Evolutionary conservation across 805 yeast species (phyloP).

Genomic region (Wickerhamiella lipophila): DNA sequence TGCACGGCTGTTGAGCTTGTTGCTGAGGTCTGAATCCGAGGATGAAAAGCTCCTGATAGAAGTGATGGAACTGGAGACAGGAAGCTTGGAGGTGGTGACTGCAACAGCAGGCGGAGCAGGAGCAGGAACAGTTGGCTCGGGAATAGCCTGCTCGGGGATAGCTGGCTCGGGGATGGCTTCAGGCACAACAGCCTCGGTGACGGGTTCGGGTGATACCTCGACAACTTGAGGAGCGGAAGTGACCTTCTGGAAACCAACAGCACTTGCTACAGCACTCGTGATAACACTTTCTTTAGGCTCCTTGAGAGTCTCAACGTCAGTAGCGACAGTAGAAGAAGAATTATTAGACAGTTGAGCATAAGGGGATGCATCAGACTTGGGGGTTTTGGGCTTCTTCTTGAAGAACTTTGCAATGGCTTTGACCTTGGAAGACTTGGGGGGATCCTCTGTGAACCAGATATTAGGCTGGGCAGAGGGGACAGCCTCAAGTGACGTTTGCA

Average conservation of each 20-base stretch:
- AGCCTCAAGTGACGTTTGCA: background rate
- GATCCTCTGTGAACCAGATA: slow-evolving; percentile 9
- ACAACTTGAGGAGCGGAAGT: background rate
- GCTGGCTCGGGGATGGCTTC: background rate
- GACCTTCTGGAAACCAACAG: background rate
- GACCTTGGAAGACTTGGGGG: slow-evolving; percentile 3
- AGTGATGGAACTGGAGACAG: background rate
- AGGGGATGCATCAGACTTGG: background rate
- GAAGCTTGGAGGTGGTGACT: background rate
- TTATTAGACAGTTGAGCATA: background rate
- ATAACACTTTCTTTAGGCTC: background rate
- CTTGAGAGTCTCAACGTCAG: background rate
- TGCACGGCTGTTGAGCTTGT: slow-evolving; percentile 5
- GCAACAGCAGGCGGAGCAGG: background rate
- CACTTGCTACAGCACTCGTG: background rate
- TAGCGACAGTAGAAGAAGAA: background rate
- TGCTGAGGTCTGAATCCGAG: slow-evolving; percentile 1
- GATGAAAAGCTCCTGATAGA: background rate
- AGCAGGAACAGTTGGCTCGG: background rate
- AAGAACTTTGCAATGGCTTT: slow-evolving; percentile 8
- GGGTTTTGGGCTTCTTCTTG: slow-evolving; percentile 10
- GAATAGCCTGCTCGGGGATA: background rate
- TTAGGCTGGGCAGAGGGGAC: slow-evolving; percentile 4
- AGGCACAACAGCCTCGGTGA: too few species aligned
- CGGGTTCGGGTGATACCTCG: background rate